These are phyloP conservation scores for Saussurea involucrata DNA, from an alignment of 129 eudicot genomes.

Conservation along the genomic window DNA sequence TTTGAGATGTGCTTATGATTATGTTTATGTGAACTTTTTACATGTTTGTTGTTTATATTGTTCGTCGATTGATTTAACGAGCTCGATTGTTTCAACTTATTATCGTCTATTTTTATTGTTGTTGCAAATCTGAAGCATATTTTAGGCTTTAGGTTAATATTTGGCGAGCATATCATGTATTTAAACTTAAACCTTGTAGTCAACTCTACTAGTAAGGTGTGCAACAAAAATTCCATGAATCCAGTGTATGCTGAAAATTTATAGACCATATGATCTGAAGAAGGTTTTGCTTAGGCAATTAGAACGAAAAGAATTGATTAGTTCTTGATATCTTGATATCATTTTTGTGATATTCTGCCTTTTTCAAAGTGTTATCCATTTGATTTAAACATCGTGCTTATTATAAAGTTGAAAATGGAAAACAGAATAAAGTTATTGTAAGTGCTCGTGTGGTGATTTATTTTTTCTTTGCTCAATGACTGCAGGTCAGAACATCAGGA, in stretches of 20 bases:
- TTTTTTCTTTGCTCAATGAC: background rate
- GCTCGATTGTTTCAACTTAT: background rate
- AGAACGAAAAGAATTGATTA: background rate
- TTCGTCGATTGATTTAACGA: background rate
- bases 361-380: background rate
- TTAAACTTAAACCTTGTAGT: background rate
- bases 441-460: background rate
- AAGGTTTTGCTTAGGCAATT: background rate
- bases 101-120: background rate
- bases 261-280: background rate
- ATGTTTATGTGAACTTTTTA: background rate
- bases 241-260: background rate
- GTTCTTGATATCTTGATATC: background rate
- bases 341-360: background rate
- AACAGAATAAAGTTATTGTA: background rate
- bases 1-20: background rate
- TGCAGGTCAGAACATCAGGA: slow-evolving; percentile 81
- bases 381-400: background rate
- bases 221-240: background rate
- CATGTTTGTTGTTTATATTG: background rate
- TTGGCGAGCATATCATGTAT: background rate
- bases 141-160: background rate
- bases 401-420: background rate
- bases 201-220: background rate
- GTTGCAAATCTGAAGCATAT: background rate